Base-by-base conservation (phyloP, 2,329 filamentous ascomycete species). In the Monosporascus sp. region DNA sequence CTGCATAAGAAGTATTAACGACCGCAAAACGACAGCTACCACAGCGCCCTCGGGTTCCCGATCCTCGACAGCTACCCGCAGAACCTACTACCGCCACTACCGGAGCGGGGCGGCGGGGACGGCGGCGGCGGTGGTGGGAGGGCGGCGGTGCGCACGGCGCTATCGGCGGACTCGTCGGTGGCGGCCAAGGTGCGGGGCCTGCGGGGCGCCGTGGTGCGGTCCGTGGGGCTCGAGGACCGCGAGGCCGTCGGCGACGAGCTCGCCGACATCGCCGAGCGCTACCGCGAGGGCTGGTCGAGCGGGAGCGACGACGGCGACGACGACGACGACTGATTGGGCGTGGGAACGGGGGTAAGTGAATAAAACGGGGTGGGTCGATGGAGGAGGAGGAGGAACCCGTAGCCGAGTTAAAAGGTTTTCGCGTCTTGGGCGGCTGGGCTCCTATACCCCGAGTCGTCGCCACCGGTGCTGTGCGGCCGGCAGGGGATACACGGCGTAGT, bases 281-380 rank as follows among this genome's bases (percentile, higher is more conserved):
- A 97, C 68, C 85, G 90, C 61, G 90, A 94, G 56, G 91, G 91
- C 1, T 96, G 90, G 89, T 85, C 84, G 14, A 91, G 87, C 64
- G 90, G 85, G 24, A 87, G 83, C 54, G 88, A 90, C 61, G 79
- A 84, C 8, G 86, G 83, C 20, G 85, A 90, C 54, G 86, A 90
- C 49, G 76, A 81, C 11, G 31, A 34, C 3, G 11, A 34, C 5
- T 24, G 31, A 34, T 2, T 14, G 9, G 14, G 3, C 31, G 31
- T 5, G 31, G 5, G 11, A 1, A 34, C 11, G 31, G 31, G 26
- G 26, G 31, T 5, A 5, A 34, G 14, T 34, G 31, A 11, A 9
- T 2, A 5, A 14, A 11, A 34, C 31, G 31, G 31, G 9, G 3
- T 14, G 4, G 31, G 2, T 34, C 31, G 31, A 14, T 34, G 11